Conservation (phyloP, 176 grass and related monocot genomes). For the Cenchrus fungigraminus region DNA sequence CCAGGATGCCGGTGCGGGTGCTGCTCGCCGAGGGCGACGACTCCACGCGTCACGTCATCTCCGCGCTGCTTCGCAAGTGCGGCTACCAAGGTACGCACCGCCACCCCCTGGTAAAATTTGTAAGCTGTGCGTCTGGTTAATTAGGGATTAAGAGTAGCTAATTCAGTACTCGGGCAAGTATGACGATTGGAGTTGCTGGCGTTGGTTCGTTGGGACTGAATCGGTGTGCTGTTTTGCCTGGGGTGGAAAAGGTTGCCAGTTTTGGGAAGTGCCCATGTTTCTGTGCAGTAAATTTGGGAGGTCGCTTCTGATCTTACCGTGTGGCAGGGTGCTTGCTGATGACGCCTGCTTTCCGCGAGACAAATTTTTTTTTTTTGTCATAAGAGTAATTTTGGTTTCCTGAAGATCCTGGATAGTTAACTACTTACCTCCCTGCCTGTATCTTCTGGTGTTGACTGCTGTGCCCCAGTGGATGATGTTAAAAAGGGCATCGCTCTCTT, state of each 20-base stretch:
- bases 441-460: neutral
- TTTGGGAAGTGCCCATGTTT: constrained; percentile 13
- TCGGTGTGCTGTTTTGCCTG: neutral
- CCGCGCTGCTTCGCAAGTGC: constrained; percentile 92
- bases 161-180: neutral
- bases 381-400: neutral
- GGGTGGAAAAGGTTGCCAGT: neutral
- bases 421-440: neutral
- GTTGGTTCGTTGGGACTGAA: neutral
- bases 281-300: constrained; percentile 2
- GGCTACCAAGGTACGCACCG: constrained; percentile 78
- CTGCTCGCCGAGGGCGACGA: constrained; percentile 97
- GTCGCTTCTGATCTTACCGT: neutral
- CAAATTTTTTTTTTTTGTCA: neutral
- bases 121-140: neutral
- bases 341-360: neutral
- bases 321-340: neutral
- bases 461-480: neutral
- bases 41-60: constrained; percentile 95
- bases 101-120: neutral
- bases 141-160: neutral
- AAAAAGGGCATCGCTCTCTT: neutral
- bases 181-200: neutral
- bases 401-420: neutral
- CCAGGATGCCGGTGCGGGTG: constrained; percentile 85